Evolutionary conservation across 768 basidiomycete genomes (phyloP), one percentile per base, ranked within the genome.

Genomic region (Phaeotremella fagi): DNA sequence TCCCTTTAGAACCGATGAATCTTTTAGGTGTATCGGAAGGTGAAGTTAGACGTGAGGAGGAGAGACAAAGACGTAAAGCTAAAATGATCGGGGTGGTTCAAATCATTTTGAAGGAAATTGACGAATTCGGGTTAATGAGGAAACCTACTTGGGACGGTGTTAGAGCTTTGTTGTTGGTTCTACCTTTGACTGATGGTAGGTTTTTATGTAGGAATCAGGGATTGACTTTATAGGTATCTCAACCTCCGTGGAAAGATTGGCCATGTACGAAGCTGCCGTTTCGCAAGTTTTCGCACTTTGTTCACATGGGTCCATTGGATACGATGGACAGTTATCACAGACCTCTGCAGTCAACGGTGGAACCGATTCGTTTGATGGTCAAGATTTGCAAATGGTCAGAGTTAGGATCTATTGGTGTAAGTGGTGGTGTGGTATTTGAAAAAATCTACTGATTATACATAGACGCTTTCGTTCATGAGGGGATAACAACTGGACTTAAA

Each of bases 61-160:
- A 66, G 41, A 18, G 66, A 35, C 56, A 66, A 36, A 23, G 41
- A 38, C 24, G 68, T 15, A 53, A 35, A 16, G 44, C 42, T 15
- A 63, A 66, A 48, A 82, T 83, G 29, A 83, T 85, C 43, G 77
- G 79, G 5, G 90, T 89, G 81, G 76, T 88, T 18, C 80, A 80
- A 35, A 85, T 90, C 73, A 76, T 94, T 31, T 77, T 97, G 26
- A 80, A 82, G 51, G 81, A 90, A 47, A 81, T 95, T 43, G 91
- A 97, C 70, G 77, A 83, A 35, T 82, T 85, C 55, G 85, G 85
- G 24, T 75, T 95, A 26, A 78, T 92, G 68, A 80, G 91, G 26
- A 82, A 83, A 50, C 89, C 89, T 0, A 82, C 85, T 6, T 86
- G 88, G 83, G 91, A 95, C 56, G 89, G 90, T 3, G 84, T 90